Percentiles rank a stretch among this genome's conserved stretches.
Evolutionary conservation across 169 alveolate genomes (phyloP).

Genomic region (Plasmodium cynomolgi): DNA sequence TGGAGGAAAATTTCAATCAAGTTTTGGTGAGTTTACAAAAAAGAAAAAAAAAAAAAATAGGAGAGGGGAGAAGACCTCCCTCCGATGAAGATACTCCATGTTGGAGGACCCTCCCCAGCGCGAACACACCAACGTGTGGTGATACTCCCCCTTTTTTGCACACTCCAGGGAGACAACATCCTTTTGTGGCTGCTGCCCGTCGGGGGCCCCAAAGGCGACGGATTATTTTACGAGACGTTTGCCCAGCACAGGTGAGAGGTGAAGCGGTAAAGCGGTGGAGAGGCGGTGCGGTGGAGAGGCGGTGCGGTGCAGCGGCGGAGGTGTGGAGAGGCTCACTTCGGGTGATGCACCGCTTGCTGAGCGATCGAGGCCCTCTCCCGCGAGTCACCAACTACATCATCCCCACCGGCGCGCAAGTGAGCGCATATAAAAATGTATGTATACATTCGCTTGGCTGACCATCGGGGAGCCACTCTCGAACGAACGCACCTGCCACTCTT

Average conservation of each 20-base stretch:
- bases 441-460: neutral
- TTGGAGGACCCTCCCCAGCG: neutral
- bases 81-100: neutral
- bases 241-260: neutral
- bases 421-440: neutral
- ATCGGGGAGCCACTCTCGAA: too few relatives aligned
- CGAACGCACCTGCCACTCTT: neutral
- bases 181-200: conserved; percentile 39
- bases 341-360: neutral
- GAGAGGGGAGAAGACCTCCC: neutral
- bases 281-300: neutral
- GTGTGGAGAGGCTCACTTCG: neutral
- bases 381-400: neutral
- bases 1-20: conserved; percentile 57
- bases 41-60: neutral
- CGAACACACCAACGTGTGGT: neutral
- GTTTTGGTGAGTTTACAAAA: conserved; percentile 7
- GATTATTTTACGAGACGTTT: conserved; percentile 26
- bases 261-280: neutral
- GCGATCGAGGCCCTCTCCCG: neutral
- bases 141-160: neutral
- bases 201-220: conserved; percentile 58
- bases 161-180: conserved; percentile 37
- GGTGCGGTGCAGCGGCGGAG: neutral
- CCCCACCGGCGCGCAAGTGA: neutral